Evolutionary conservation across 371 early-diverging fungal species (phyloP), one percentile per base, ranked within the genome.

Genomic region (Catenaria anguillulae): DNA sequence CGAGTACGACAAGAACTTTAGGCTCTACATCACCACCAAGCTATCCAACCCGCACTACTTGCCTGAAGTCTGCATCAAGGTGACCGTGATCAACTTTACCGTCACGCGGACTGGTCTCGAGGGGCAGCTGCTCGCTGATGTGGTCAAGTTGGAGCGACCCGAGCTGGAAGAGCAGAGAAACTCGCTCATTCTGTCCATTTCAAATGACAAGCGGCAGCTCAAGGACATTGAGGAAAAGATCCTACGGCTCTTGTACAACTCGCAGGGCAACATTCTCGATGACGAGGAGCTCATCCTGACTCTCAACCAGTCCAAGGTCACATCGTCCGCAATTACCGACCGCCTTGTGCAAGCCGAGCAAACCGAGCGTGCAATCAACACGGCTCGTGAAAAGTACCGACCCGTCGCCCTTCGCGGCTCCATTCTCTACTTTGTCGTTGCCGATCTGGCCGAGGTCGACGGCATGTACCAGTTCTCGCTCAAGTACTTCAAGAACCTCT

Each of bases 161-260:
- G 81, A 80, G 68, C 65, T 80, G 33, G 79, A 76, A 61, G 81
- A 78, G 63, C 76, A 77, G 12, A 76, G 77, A 58, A 78, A 71
- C 64, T 72, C 75, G 60, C 68, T 80, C n/a, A 74, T 75, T 15
- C 43, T 77, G 58, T 75, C 73, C 58, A 80, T 77, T 62, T 77
- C 81, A 4, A 71, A 73, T 62, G 78, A 78, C 77, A 77, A 75
- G 63, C 68, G 71, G 26, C 79, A 80, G 65, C 70, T 80, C 40
- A 77, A 79, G 55, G 81, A 80, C 37, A 79, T 80, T 43, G 81
- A 80, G 59, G 81, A 80, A 60, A 79, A 79, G 65, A 79, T 80
- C 40, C 66, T 80, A 37, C 77, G 77, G 61, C 70, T 80, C 17
- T 66, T 80, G 15, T 80, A 78, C 23, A 75, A 77, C 0, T 77